Conservation (phyloP, 2,329 filamentous ascomycete genomes). For the Setomelanomma holmii region DNA sequence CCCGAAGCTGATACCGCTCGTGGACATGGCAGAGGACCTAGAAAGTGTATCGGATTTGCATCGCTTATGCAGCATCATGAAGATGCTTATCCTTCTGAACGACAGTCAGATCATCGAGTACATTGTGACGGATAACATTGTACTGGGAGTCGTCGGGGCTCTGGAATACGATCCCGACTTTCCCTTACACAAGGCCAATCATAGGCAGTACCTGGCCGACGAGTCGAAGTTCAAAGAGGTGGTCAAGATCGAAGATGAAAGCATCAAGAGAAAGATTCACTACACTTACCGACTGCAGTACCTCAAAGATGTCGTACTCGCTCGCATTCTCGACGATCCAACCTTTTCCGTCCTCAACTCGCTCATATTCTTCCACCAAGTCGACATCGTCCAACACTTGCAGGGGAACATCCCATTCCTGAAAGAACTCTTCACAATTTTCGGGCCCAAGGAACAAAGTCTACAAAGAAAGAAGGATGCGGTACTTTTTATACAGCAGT, state of each 20-base stretch:
- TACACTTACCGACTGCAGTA: slow-evolving; percentile 96
- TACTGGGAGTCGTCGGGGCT: slow-evolving; percentile 91
- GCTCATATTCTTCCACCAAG: slow-evolving; percentile 98
- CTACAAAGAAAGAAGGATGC: slow-evolving; percentile 86
- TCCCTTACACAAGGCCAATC: slow-evolving; percentile 95
- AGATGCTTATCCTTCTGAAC: slow-evolving; percentile 91
- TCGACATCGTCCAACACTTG: slow-evolving; percentile 96
- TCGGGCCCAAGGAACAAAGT: slow-evolving; percentile 69
- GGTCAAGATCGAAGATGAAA: slow-evolving; percentile 83
- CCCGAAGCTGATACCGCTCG: slow-evolving; percentile 81
- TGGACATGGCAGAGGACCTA: slow-evolving; percentile 88
- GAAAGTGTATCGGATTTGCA: slow-evolving; percentile 88
- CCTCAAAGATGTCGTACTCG: slow-evolving; percentile 96
- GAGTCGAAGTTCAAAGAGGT: slow-evolving; percentile 95
- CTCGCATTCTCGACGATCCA: slow-evolving; percentile 93
- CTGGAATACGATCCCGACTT: slow-evolving; percentile 99
- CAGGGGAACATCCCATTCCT: slow-evolving; percentile 81
- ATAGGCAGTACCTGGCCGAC: slow-evolving; percentile 89
- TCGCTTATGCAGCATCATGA: slow-evolving; percentile 96
- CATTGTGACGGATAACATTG: slow-evolving; percentile 86
- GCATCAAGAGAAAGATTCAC: slow-evolving; percentile 88
- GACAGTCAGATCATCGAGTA: slow-evolving; percentile 94
- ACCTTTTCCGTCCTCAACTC: slow-evolving; percentile 98
- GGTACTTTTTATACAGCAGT: slow-evolving; percentile 95
- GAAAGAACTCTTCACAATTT: slow-evolving; percentile 86